A percentile compares a stretch with the other conserved stretches of the same genome.
Evolutionary conservation across 805 yeast species (phyloP).

Genomic region (Sugiyamaella chiloensis): DNA sequence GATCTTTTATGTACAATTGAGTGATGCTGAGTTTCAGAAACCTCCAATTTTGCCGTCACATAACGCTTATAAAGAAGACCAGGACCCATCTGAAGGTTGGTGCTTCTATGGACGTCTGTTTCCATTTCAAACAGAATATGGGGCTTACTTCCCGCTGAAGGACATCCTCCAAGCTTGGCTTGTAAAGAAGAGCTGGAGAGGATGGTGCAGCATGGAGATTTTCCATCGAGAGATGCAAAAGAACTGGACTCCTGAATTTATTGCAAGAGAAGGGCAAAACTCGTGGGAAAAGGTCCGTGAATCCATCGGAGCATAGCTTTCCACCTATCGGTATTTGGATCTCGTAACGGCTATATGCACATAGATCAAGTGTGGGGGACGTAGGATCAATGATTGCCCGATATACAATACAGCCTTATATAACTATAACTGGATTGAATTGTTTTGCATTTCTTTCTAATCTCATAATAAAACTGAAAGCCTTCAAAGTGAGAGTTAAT

Average conservation of each 20-base stretch:
- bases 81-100: slow-evolving; percentile 8
- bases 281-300: slow-evolving; percentile 8
- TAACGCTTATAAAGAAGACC: slow-evolving; percentile 3
- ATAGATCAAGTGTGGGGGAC: no score
- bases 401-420: no score
- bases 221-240: slow-evolving; percentile 10
- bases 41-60: slow-evolving; percentile 5
- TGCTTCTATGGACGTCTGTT: slow-evolving; percentile 10
- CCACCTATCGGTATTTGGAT: no score
- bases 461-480: no score
- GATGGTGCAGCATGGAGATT: slow-evolving; percentile 13
- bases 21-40: slow-evolving; percentile 23
- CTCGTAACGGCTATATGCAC: no score
- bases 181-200: slow-evolving; percentile 1
- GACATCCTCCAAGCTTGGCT: slow-evolving; percentile 8
- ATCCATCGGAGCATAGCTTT: no score
- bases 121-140: slow-evolving; percentile 8
- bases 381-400: no score
- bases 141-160: slow-evolving; percentile 12
- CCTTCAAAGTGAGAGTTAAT: no score
- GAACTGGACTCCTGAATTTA: slow-evolving; percentile 7
- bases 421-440: no score
- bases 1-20: slow-evolving; percentile 31
- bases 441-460: no score
- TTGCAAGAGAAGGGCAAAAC: slow-evolving; percentile 2